These are phyloP conservation scores for Backusella morwellensis DNA, from an alignment of 192 early-diverging fungal species.

Conservation along the genomic window DNA sequence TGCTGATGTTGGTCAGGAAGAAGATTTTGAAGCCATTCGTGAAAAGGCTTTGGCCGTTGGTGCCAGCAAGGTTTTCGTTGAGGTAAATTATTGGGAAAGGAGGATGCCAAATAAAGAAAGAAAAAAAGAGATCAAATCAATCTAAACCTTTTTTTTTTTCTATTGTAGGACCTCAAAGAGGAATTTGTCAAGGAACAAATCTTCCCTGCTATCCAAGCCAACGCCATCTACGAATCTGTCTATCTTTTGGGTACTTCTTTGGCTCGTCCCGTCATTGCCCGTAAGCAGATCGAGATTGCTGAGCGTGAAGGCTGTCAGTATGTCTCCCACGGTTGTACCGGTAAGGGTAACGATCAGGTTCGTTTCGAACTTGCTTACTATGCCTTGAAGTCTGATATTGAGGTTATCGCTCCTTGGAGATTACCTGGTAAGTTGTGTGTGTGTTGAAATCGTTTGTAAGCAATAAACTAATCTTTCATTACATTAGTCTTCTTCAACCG, in stretches of 20 bases:
- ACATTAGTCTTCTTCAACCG: constrained; percentile 82
- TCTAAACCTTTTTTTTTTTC: not conserved
- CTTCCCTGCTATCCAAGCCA: constrained; percentile 91
- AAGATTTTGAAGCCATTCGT: constrained; percentile 94
- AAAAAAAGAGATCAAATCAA: constrained; percentile 2
- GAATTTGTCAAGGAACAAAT: constrained; percentile 94
- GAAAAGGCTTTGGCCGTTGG: constrained; percentile 92
- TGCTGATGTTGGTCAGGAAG: constrained; percentile 98
- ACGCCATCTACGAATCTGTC: constrained; percentile 93
- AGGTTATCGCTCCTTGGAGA: constrained; percentile 98
- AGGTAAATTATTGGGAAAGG: constrained; percentile 46
- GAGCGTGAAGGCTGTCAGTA: constrained; percentile 89
- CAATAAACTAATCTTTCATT: not conserved
- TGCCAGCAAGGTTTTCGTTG: constrained; percentile 92
- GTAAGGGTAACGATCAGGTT: constrained; percentile 99
- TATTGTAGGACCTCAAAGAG: constrained; percentile 76
- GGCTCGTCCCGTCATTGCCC: constrained; percentile 94
- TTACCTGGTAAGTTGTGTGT: constrained; percentile 61
- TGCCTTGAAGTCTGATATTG: constrained; percentile 88
- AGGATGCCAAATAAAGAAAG: not conserved
- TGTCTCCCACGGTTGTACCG: constrained; percentile 99
- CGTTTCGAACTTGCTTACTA: constrained; percentile 99
- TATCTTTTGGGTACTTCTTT: constrained; percentile 98
- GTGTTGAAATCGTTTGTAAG: too few relatives aligned
- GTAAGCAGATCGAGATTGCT: constrained; percentile 90